A percentile compares a stretch with the other conserved stretches of the same genome.
phyloP scores from a whole-genome alignment of 2,329 filamentous ascomycete genomes.

The Clonostachys rhizophaga region DNA sequence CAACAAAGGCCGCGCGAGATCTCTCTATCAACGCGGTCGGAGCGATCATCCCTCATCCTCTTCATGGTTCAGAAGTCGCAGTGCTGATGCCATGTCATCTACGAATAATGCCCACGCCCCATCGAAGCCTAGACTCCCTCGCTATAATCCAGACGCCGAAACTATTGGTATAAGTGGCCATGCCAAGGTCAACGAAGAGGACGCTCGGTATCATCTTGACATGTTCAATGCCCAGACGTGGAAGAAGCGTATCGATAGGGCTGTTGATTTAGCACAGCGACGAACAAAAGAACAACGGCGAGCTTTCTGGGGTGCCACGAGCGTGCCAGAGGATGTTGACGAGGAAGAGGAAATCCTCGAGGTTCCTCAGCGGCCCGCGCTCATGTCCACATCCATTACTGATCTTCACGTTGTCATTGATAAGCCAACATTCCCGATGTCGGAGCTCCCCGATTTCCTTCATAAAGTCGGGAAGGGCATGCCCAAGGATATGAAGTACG shows the following conservation, averaged over 20 bases:
- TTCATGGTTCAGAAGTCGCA: constrained; percentile 47
- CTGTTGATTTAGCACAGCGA: constrained; percentile 62
- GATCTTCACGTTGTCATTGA: constrained; percentile 84
- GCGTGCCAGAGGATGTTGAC: constrained; percentile 74
- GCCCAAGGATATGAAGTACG: constrained; percentile 86
- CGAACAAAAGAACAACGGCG: constrained; percentile 76
- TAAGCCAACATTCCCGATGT: constrained; percentile 85
- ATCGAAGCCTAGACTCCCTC: constrained; percentile 40
- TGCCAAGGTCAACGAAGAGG: constrained; percentile 67
- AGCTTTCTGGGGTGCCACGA: constrained; percentile 77
- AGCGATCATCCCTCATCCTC: constrained; percentile 15
- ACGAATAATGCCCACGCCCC: constrained; percentile 19
- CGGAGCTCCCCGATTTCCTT: constrained; percentile 78
- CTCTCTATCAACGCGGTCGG: constrained; percentile 34
- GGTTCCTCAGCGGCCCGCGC: constrained; percentile 76
- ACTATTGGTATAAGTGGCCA: constrained; percentile 60
- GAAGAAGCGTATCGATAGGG: constrained; percentile 83
- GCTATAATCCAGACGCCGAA: constrained; percentile 78
- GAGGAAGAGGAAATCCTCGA: constrained; percentile 82
- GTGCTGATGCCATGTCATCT: constrained; percentile 38
- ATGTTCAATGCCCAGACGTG: constrained; percentile 84
- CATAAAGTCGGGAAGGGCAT: constrained; percentile 94
- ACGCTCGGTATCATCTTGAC: constrained; percentile 72
- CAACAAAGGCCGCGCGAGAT: constrained; percentile 50
- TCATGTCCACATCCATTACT: constrained; percentile 76